Conservation (phyloP, 805 yeast genomes). For the Kregervanrija delftensis region DNA sequence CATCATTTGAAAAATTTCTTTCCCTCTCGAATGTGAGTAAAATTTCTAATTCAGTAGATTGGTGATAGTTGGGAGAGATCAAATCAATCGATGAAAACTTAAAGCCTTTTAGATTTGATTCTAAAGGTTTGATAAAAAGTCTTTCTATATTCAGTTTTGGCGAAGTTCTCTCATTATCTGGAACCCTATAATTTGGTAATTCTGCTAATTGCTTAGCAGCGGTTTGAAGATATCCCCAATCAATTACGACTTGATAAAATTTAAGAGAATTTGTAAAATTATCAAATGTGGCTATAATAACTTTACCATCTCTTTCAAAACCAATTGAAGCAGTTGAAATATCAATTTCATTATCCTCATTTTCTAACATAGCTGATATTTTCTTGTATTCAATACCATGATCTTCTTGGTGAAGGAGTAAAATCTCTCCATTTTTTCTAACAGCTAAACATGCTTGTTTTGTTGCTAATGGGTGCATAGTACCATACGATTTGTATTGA, state of each 20-base stretch:
- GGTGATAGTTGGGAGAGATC: slow-evolving; percentile 38
- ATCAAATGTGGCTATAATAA: slow-evolving; percentile 38
- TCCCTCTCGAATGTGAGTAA: slow-evolving; percentile 34
- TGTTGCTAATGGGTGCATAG: slow-evolving; percentile 58
- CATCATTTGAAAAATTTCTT: slow-evolving; percentile 9
- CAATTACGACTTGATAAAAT: slow-evolving; percentile 36
- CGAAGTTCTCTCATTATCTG: slow-evolving; percentile 33
- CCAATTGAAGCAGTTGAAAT: slow-evolving; percentile 43
- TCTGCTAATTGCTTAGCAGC: slow-evolving; percentile 40
- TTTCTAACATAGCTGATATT: slow-evolving; percentile 19
- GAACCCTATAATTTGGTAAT: slow-evolving; percentile 45
- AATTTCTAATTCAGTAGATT: slow-evolving; percentile 38
- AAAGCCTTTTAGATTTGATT: slow-evolving; percentile 6
- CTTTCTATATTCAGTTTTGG: slow-evolving; percentile 35
- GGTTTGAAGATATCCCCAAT: slow-evolving; percentile 50
- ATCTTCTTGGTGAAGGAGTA: slow-evolving; percentile 58
- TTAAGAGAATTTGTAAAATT: slow-evolving; percentile 29
- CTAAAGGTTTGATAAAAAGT: slow-evolving; percentile 21
- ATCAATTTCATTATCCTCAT: slow-evolving; percentile 21
- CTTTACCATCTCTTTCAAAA: slow-evolving; percentile 38
- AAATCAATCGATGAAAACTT: slow-evolving; percentile 30
- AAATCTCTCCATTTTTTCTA: slow-evolving; percentile 54
- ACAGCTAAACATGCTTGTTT: slow-evolving; percentile 68
- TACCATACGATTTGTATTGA: slow-evolving; percentile 54
- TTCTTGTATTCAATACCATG: slow-evolving; percentile 53